Conservation (phyloP, 2,329 filamentous ascomycete genomes). For the Colletotrichum endophyticum region DNA sequence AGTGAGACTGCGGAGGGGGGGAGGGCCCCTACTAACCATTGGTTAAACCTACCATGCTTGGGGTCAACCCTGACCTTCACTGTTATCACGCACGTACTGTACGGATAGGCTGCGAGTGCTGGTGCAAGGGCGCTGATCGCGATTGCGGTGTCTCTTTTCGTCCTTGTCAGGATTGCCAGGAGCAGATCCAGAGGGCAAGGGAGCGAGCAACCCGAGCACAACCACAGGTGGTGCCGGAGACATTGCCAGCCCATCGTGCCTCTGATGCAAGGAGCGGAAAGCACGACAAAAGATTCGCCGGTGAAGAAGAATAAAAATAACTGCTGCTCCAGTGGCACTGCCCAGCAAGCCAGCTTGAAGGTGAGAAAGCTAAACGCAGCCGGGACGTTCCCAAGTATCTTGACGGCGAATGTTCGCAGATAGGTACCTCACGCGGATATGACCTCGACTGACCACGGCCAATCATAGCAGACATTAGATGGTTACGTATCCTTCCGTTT, state of each 20-base stretch:
- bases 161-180: background rate
- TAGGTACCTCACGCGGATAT: background rate
- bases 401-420: background rate
- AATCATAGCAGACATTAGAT: background rate
- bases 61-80: background rate
- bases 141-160: background rate
- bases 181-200: background rate
- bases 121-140: background rate
- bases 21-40: too few species aligned
- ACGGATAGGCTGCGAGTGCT: background rate
- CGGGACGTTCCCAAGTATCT: background rate
- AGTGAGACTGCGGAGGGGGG: background rate
- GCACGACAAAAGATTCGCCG: background rate
- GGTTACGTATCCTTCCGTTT: conserved; percentile 3
- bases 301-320: background rate
- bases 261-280: background rate
- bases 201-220: background rate
- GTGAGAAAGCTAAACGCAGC: background rate
- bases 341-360: background rate
- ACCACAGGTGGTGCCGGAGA: background rate
- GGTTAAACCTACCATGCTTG: too few species aligned
- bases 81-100: background rate
- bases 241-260: background rate
- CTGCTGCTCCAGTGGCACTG: background rate
- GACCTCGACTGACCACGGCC: background rate